Percentiles rank a stretch among this genome's conserved stretches.
phyloP scores from a whole-genome alignment of 768 basidiomycete species.

The Clitopilus hobsonii region DNA sequence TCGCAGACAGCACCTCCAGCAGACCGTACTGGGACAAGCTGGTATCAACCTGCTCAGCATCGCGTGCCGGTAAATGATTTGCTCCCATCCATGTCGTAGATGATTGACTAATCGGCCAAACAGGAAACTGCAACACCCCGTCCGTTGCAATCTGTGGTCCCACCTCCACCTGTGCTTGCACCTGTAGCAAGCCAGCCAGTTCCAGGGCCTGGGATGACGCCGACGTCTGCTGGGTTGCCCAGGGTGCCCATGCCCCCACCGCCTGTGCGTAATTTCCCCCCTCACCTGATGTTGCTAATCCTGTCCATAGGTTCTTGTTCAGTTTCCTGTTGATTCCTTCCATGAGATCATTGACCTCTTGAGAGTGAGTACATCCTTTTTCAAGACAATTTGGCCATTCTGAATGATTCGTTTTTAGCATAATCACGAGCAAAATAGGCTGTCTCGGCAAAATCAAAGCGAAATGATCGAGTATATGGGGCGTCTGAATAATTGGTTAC shows the following conservation, averaged over 20 bases:
- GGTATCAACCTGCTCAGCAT: slow-evolving; percentile 27
- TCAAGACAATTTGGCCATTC: not conserved
- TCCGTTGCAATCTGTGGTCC: slow-evolving; percentile 10
- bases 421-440: slow-evolving; percentile 69
- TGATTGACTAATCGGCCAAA: no score
- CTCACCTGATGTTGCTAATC: not conserved
- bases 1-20: slow-evolving; percentile 23
- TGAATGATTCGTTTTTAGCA: slow-evolving; percentile 41
- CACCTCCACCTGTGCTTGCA: slow-evolving; percentile 18
- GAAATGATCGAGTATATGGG: slow-evolving; percentile 79
- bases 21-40: slow-evolving; percentile 14
- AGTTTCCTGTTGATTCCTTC: slow-evolving; percentile 52
- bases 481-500: slow-evolving; percentile 74
- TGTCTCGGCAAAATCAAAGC: slow-evolving; percentile 63
- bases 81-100: no score
- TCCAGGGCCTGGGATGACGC: slow-evolving; percentile 15
- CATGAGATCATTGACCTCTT: slow-evolving; percentile 68
- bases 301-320: slow-evolving; percentile 51
- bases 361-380: slow-evolving; percentile 53
- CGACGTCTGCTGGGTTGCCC: slow-evolving; percentile 18
- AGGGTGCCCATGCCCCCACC: slow-evolving; percentile 47
- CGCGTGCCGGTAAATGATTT: no score
- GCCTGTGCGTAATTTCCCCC: slow-evolving; percentile 37
- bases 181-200: not conserved
- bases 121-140: not conserved